These are phyloP conservation scores for Hamamelis virginiana DNA, from an alignment of 164 flowering plant genomes.

Conservation along the genomic window DNA sequence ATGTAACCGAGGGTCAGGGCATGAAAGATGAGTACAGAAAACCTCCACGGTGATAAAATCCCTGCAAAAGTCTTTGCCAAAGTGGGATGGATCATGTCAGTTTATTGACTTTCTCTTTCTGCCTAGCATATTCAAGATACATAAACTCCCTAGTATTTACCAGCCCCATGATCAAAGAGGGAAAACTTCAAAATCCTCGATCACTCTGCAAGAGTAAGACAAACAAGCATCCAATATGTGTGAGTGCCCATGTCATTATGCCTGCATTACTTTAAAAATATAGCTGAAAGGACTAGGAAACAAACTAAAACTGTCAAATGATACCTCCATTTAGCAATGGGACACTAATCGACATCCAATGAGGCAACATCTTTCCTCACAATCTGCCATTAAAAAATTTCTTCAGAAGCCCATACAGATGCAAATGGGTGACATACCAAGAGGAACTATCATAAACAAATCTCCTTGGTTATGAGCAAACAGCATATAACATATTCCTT, in stretches of 20 bases:
- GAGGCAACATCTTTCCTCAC: constrained; percentile 33
- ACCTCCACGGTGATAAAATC: too few relatives aligned
- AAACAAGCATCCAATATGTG: too few relatives aligned
- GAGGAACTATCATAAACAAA: background rate
- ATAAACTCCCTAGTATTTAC: too few relatives aligned
- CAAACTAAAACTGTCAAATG: background rate
- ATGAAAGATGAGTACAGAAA: too few relatives aligned
- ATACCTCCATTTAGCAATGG: background rate
- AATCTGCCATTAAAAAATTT: constrained; percentile 28
- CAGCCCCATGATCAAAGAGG: too few relatives aligned
- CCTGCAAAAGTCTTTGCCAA: too few relatives aligned
- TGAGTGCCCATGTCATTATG: background rate
- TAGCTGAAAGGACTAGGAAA: background rate
- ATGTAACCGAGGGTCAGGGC: too few relatives aligned
- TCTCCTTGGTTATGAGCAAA: background rate
- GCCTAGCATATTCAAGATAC: too few relatives aligned
- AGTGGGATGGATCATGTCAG: too few relatives aligned
- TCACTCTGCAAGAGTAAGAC: too few relatives aligned
- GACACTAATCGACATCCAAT: constrained; percentile 26
- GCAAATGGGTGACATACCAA: background rate
- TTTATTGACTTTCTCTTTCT: too few relatives aligned
- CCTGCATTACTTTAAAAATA: background rate
- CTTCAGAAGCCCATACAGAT: background rate
- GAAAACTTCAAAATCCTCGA: too few relatives aligned
- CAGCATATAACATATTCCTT: background rate